These are phyloP conservation scores for Ocimum tenuiflorum DNA, from an alignment of 257 asterid genomes.

Conservation along the genomic window DNA sequence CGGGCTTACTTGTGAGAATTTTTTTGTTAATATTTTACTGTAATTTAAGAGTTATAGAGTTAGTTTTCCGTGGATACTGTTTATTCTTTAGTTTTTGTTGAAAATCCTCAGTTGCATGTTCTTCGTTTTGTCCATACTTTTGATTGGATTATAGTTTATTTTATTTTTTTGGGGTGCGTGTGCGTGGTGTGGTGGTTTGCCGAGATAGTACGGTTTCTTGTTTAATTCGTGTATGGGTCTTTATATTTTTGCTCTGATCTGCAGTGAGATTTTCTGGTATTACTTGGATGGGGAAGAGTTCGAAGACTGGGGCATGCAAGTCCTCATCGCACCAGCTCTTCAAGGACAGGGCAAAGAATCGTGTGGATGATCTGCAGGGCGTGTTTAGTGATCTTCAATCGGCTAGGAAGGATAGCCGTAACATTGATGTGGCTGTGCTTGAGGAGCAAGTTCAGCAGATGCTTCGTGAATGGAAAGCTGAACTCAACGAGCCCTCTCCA, in stretches of 20 bases:
- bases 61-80: background rate
- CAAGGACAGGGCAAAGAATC: slow-evolving; percentile 90
- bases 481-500: slow-evolving; percentile 92
- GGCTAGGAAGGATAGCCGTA: slow-evolving; percentile 90
- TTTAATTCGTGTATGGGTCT: background rate
- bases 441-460: slow-evolving; percentile 97
- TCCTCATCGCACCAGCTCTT: slow-evolving; percentile 84
- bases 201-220: background rate
- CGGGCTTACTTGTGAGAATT: background rate
- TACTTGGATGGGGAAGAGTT: slow-evolving; percentile 65
- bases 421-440: slow-evolving; percentile 62
- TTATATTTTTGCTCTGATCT: slow-evolving; percentile 14
- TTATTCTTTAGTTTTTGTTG: background rate
- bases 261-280: slow-evolving; percentile 30
- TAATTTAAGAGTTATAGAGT: background rate
- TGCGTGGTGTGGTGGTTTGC: background rate
- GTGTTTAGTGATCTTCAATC: slow-evolving; percentile 76
- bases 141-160: background rate
- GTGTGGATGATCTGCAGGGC: slow-evolving; percentile 94
- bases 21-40: background rate
- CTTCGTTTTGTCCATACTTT: background rate
- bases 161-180: background rate
- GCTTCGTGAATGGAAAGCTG: slow-evolving; percentile 97
- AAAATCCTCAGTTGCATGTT: slow-evolving; percentile 7
- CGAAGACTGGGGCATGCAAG: slow-evolving; percentile 72